Evolutionary conservation across 2,329 filamentous ascomycete species (phyloP).

Genomic region (Dryadomyces sulphureus): DNA sequence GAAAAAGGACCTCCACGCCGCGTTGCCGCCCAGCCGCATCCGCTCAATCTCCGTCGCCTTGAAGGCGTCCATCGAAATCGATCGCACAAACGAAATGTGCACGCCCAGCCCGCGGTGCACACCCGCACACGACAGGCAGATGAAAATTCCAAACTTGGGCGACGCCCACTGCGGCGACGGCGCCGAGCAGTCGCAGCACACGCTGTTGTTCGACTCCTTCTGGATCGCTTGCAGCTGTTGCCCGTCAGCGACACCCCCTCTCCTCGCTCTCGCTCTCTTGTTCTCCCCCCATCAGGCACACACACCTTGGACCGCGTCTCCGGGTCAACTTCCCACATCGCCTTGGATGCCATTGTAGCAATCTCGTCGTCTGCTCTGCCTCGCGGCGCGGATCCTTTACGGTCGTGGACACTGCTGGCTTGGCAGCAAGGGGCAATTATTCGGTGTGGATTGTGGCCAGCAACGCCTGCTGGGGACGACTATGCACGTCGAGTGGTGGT

Average conservation of each 20-base stretch:
- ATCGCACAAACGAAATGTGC: conserved; percentile 95
- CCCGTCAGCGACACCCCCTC: neutral
- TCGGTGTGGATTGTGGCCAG: too few species aligned
- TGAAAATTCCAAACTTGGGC: conserved; percentile 96
- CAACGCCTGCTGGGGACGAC: too few species aligned
- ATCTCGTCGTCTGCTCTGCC: neutral
- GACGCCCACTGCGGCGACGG: conserved; percentile 96
- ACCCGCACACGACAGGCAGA: conserved; percentile 91
- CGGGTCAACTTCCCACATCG: conserved; percentile 97
- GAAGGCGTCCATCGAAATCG: conserved; percentile 97
- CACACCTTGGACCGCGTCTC: conserved; percentile 88
- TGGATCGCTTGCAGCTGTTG: conserved; percentile 74
- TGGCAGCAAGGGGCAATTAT: too few species aligned
- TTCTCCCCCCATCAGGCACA: too few species aligned
- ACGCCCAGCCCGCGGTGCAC: conserved; percentile 90
- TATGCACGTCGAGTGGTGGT: too few species aligned
- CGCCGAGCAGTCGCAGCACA: conserved; percentile 89
- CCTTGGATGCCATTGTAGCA: conserved; percentile 47
- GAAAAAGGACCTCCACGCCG: conserved; percentile 77
- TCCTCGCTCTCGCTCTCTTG: too few species aligned
- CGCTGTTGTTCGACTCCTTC: conserved; percentile 75
- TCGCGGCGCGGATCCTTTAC: too few species aligned
- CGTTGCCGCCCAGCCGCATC: conserved; percentile 87
- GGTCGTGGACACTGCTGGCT: too few species aligned
- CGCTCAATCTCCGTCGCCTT: conserved; percentile 83